Percentiles rank a stretch among this genome's conserved stretches.
phyloP scores from a whole-genome alignment of 495 filamentous ascomycete genomes.

The Aspergillus cavernicola region DNA sequence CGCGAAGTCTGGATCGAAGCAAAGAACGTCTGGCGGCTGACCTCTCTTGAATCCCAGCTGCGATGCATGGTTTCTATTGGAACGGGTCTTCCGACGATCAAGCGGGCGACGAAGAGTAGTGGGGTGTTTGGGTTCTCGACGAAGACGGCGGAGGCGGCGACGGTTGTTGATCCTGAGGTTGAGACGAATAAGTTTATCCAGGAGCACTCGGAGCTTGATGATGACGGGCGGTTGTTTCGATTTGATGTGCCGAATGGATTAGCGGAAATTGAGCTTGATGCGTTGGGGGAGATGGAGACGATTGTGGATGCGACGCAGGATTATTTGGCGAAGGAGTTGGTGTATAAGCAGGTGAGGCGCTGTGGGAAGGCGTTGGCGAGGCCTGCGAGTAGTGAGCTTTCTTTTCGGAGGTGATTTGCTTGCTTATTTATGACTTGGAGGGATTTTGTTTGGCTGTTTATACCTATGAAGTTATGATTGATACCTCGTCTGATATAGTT shows the following conservation, averaged over 20 bases:
- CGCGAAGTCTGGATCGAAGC: constrained; percentile 44
- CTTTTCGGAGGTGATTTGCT: constrained; percentile 7
- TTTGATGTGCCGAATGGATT: constrained; percentile 46
- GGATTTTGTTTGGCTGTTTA: not conserved
- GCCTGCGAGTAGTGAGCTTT: constrained; percentile 10
- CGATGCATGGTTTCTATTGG: constrained; percentile 47
- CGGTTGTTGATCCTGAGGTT: constrained; percentile 34
- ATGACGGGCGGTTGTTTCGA: constrained; percentile 36
- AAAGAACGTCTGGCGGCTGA: constrained; percentile 30
- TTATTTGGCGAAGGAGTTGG: constrained; percentile 34
- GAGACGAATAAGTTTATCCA: constrained; percentile 34
- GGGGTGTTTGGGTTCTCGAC: constrained; percentile 24
- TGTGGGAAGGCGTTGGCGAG: constrained; percentile 25
- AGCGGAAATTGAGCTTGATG: constrained; percentile 39
- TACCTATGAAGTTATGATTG: not conserved
- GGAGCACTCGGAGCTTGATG: constrained; percentile 33
- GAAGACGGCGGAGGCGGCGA: constrained; percentile 24
- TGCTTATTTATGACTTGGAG: too few relatives aligned
- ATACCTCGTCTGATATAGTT: not conserved
- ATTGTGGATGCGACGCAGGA: constrained; percentile 37
- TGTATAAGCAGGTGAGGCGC: constrained; percentile 35
- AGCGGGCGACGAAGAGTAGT: constrained; percentile 17
- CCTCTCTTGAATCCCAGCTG: constrained; percentile 30
- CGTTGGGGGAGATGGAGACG: constrained; percentile 31
- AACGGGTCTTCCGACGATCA: constrained; percentile 35